Evolutionary conservation across 495 filamentous ascomycete species (phyloP).

Genomic region (Aspergillus saccharolyticus): DNA sequence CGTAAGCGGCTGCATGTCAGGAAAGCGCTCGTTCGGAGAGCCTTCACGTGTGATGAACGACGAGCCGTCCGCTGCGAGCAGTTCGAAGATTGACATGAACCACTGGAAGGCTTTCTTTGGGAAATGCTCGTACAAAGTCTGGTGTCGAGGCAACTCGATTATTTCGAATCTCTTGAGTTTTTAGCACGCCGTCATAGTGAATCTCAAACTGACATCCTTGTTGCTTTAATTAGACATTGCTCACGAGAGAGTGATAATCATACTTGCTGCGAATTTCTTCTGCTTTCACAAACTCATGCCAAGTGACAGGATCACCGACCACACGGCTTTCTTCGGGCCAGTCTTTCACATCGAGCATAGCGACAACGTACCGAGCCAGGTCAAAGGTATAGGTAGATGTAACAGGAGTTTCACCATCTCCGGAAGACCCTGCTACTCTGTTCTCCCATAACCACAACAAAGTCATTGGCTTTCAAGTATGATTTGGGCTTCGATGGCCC

Average conservation of each 20-base stretch:
- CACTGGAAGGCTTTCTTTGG: slow-evolving; percentile 31
- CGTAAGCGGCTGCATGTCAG: slow-evolving; percentile 29
- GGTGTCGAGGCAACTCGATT: slow-evolving; percentile 40
- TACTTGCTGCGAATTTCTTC: slow-evolving; percentile 33
- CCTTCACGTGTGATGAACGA: slow-evolving; percentile 21
- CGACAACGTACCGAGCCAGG: slow-evolving; percentile 38
- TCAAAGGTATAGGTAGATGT: slow-evolving; percentile 42
- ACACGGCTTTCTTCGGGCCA: slow-evolving; percentile 30
- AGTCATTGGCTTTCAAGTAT: slow-evolving; percentile 23
- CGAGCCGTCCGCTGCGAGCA: slow-evolving; percentile 6
- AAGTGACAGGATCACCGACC: slow-evolving; percentile 33
- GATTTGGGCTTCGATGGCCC: slow-evolving; percentile 28
- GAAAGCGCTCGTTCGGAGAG: slow-evolving; percentile 32
- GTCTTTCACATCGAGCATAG: slow-evolving; percentile 27
- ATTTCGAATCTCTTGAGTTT: slow-evolving; percentile 32
- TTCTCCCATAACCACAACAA: slow-evolving; percentile 35
- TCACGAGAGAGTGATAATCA: neutral
- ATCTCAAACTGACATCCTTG: slow-evolving; percentile 37
- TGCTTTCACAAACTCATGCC: slow-evolving; percentile 35
- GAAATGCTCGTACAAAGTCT: slow-evolving; percentile 24
- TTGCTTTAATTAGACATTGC: neutral
- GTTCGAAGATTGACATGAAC: slow-evolving; percentile 27
- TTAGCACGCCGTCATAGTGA: slow-evolving; percentile 32
- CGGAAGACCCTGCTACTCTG: slow-evolving; percentile 40
- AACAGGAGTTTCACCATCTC: slow-evolving; percentile 30